Evolutionary conservation across 2,329 filamentous ascomycete species (phyloP).

Genomic region (Zymoseptoria passerinii): DNA sequence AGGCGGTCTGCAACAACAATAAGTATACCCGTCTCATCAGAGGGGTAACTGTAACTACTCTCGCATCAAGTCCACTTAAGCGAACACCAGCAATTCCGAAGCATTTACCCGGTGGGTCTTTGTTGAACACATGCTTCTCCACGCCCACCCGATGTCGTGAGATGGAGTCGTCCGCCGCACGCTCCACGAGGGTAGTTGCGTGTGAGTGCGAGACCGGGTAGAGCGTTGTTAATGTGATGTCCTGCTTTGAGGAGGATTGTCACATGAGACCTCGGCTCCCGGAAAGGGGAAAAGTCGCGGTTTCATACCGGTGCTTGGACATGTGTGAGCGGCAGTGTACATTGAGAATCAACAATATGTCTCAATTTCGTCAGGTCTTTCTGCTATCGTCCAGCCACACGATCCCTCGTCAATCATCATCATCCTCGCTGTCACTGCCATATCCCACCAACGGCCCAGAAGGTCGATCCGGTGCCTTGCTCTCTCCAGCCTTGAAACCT

Average conservation of each 20-base stretch:
- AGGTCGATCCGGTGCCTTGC: constrained; percentile 44
- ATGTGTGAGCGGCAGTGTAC: no score
- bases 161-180: no score
- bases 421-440: constrained; percentile 77
- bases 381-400: background rate
- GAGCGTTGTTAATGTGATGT: no score
- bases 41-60: background rate
- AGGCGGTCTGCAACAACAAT: background rate
- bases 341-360: no score
- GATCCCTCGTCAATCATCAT: constrained; percentile 32
- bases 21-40: background rate
- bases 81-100: background rate
- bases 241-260: no score
- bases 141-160: background rate
- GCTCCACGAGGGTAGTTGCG: no score
- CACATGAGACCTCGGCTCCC: no score
- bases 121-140: no score
- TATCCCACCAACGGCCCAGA: constrained; percentile 77
- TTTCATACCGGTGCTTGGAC: no score
- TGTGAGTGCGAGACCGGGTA: no score
- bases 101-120: background rate
- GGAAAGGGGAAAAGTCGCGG: no score
- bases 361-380: no score
- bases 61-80: background rate
- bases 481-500: constrained; percentile 42